Base-by-base conservation (phyloP, 2,329 filamentous ascomycete genomes). In the Colletotrichum salicis region DNA sequence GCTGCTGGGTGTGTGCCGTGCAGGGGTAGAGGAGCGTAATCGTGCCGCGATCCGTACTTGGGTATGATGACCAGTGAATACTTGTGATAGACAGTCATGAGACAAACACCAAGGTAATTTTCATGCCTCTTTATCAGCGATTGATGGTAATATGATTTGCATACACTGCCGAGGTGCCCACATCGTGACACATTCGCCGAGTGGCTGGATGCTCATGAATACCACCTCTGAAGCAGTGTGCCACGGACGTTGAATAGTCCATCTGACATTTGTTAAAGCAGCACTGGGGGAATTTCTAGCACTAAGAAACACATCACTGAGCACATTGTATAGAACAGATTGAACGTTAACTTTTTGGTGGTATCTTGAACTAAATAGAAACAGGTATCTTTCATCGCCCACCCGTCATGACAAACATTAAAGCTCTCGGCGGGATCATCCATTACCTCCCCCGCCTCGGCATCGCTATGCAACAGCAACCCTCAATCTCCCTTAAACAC, bases 321-420 rank as follows among this genome's bases (percentile, higher is more conserved):
- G 41, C 41, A 48, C n/a, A 48, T 0, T 48, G 4, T 7, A n/a
- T n/a, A 5, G 19, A n/a, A 7, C 41, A 2, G 7, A 22, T 5
- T n/a, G 8, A 11, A 37, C 6, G 19, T 60, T 24, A n/a, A n/a
- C 11, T 24, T 55, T 24, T 54, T 55, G 31, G 57, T 69, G 61
- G 67, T 69, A 69, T 69, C 66, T 54, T 24, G 5, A 33, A 65
- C 31, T 58, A 69, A 31, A 59, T 69, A 52, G 52, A 37, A 55
- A 24, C 31, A 48, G 61, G 61, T 31, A n/a, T 54, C 12, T 35
- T 24, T 52, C 37, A 24, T 58, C n/a, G 13, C 8, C 15, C 37
- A 12, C 29, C 22, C 10, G 7, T 64, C 48, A n/a, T 15, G 48
- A 5, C 45, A 22, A 22, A 35, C 45, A 52, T 52, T n/a, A 62